phyloP scores from a whole-genome alignment of 331 rosid genomes.

The Spiraea crenata region DNA sequence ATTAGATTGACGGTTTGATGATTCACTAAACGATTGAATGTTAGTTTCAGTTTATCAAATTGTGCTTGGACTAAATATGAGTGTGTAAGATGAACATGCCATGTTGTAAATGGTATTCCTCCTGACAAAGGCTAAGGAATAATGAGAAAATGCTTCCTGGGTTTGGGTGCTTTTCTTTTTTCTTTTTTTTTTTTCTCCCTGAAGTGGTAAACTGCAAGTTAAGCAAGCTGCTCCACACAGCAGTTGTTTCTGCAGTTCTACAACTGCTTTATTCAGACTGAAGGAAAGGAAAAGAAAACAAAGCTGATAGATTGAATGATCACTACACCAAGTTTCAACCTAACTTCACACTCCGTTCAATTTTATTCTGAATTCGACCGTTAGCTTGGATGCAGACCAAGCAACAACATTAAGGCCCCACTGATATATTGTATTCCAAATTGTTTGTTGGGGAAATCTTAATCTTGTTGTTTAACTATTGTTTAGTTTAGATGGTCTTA shows the following conservation, averaged over 20 bases:
- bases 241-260: slow-evolving; percentile 18
- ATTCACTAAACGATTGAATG: too few relatives aligned
- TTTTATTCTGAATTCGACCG: slow-evolving; percentile 36
- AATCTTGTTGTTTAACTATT: slow-evolving; percentile 13
- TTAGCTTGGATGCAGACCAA: slow-evolving; percentile 42
- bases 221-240: slow-evolving; percentile 38
- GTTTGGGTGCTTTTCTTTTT: background rate
- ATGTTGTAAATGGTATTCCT: too few relatives aligned
- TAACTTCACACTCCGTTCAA: slow-evolving; percentile 31
- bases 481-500: background rate
- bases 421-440: background rate
- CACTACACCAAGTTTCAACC: slow-evolving; percentile 35
- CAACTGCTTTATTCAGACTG: slow-evolving; percentile 32
- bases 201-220: slow-evolving; percentile 36
- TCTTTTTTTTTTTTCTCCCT: background rate
- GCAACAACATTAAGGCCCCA: slow-evolving; percentile 35
- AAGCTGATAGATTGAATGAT: slow-evolving; percentile 15
- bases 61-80: too few relatives aligned
- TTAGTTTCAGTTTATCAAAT: too few relatives aligned
- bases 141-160: background rate
- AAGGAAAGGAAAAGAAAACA: slow-evolving; percentile 4
- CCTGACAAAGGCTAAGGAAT: background rate
- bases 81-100: too few relatives aligned
- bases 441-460: slow-evolving; percentile 17
- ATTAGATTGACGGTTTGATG: too few relatives aligned